Percentiles rank a stretch among this genome's conserved stretches.
Conservation (phyloP, 2,329 filamentous ascomycete species). For the Hymenoscyphus salicellus region DNA sequence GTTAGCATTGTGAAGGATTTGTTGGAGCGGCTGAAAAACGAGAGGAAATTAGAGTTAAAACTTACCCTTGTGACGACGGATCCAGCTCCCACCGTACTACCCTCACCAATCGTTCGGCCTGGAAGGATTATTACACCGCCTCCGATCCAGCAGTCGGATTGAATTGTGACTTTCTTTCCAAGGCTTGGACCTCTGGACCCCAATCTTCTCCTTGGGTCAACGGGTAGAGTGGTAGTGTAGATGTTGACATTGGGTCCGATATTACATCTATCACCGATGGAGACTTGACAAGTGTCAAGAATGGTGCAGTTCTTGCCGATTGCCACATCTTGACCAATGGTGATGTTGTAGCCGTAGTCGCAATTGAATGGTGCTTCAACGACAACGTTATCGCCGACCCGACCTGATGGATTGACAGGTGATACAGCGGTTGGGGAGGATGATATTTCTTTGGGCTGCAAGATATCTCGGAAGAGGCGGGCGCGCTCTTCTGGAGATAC, state of each 20-base stretch:
- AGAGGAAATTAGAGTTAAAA: background rate
- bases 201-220: slow-evolving; percentile 69
- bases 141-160: slow-evolving; percentile 67
- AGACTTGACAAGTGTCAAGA: slow-evolving; percentile 79
- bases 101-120: slow-evolving; percentile 52
- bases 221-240: slow-evolving; percentile 69
- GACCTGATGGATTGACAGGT: slow-evolving; percentile 53
- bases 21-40: background rate
- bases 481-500: slow-evolving; percentile 66
- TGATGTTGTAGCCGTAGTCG: slow-evolving; percentile 94
- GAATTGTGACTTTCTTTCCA: slow-evolving; percentile 71
- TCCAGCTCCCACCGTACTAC: slow-evolving; percentile 52
- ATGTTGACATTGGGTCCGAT: slow-evolving; percentile 86
- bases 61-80: slow-evolving; percentile 54
- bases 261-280: slow-evolving; percentile 72
- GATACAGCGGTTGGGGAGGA: slow-evolving; percentile 54
- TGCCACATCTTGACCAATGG: slow-evolving; percentile 78
- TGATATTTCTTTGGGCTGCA: slow-evolving; percentile 58
- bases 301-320: slow-evolving; percentile 83
- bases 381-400: slow-evolving; percentile 69
- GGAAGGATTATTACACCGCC: slow-evolving; percentile 59
- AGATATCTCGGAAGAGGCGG: slow-evolving; percentile 68
- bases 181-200: slow-evolving; percentile 70
- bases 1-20: background rate
- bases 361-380: slow-evolving; percentile 89